Conservation (phyloP, 2,329 filamentous ascomycete species). For the Arachnopeziza araneosa region DNA sequence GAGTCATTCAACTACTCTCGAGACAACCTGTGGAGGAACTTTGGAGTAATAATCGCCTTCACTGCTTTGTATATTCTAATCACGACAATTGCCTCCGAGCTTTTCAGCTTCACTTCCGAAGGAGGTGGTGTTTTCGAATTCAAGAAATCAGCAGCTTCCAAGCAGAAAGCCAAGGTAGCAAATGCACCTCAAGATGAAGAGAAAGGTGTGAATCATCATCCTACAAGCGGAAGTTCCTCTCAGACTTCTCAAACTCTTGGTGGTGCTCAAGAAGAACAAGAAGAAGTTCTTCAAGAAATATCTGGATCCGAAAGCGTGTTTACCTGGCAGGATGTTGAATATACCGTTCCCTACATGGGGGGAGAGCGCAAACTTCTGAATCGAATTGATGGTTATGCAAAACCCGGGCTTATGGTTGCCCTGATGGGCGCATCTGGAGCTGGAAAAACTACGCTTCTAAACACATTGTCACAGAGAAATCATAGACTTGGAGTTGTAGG, state of each 20-base stretch:
- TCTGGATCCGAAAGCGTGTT: slow-evolving; percentile 49
- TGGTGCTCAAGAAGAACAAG: slow-evolving; percentile 28
- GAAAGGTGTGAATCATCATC: slow-evolving; percentile 18
- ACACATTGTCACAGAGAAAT: slow-evolving; percentile 69
- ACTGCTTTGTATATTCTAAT: background rate
- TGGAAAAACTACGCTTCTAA: slow-evolving; percentile 78
- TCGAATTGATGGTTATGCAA: slow-evolving; percentile 69
- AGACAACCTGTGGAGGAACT: slow-evolving; percentile 52
- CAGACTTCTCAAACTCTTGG: slow-evolving; percentile 19
- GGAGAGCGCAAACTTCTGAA: slow-evolving; percentile 59
- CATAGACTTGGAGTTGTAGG: slow-evolving; percentile 47
- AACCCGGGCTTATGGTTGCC: slow-evolving; percentile 68
- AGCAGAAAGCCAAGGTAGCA: slow-evolving; percentile 37
- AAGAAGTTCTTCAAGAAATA: slow-evolving; percentile 41
- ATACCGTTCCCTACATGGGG: slow-evolving; percentile 64
- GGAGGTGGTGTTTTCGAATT: slow-evolving; percentile 68
- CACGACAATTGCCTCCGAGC: slow-evolving; percentile 37
- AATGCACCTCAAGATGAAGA: slow-evolving; percentile 50
- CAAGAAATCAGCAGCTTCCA: slow-evolving; percentile 56
- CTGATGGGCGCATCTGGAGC: slow-evolving; percentile 78
- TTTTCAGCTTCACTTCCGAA: slow-evolving; percentile 54
- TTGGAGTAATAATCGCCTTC: slow-evolving; percentile 33
- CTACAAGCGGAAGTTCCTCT: slow-evolving; percentile 31
- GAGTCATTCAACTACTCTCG: slow-evolving; percentile 47
- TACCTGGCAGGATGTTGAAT: slow-evolving; percentile 66